phyloP scores from a whole-genome alignment of 2,329 filamentous ascomycete genomes.

The Pseudogymnoascus sp. region DNA sequence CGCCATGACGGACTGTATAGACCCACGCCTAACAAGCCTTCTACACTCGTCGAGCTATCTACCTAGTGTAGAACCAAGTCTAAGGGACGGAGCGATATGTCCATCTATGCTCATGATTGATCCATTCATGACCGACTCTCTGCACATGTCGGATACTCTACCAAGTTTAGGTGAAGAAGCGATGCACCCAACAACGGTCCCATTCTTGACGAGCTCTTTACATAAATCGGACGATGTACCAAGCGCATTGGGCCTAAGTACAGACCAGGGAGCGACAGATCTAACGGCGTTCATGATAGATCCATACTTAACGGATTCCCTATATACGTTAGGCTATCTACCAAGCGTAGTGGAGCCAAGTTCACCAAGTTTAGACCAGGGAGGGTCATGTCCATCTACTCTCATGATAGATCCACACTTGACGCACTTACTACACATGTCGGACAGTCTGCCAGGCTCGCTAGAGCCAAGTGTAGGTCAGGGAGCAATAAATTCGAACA shows the following conservation, averaged over 20 bases:
- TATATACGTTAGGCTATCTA: neutral
- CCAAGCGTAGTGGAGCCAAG: neutral
- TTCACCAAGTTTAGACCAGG: neutral
- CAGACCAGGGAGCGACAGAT: neutral
- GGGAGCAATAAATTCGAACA: neutral
- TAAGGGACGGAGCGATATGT: neutral
- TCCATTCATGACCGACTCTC: neutral
- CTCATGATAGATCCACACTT: neutral
- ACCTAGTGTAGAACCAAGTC: neutral
- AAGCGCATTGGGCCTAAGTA: neutral
- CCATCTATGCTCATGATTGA: neutral
- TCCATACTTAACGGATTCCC: neutral
- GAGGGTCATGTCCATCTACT: neutral
- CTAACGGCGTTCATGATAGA: neutral
- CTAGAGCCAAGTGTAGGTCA: neutral
- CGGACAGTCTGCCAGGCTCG: neutral
- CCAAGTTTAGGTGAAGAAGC: neutral
- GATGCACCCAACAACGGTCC: neutral
- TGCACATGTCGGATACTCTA: neutral
- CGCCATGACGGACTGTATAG: neutral
- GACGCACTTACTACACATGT: neutral
- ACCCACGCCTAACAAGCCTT: neutral
- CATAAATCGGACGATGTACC: neutral
- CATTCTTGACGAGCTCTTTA: neutral
- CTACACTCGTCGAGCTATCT: neutral